These are phyloP conservation scores for Vigna mungo DNA, from an alignment of 306 rosid species.

Conservation along the genomic window DNA sequence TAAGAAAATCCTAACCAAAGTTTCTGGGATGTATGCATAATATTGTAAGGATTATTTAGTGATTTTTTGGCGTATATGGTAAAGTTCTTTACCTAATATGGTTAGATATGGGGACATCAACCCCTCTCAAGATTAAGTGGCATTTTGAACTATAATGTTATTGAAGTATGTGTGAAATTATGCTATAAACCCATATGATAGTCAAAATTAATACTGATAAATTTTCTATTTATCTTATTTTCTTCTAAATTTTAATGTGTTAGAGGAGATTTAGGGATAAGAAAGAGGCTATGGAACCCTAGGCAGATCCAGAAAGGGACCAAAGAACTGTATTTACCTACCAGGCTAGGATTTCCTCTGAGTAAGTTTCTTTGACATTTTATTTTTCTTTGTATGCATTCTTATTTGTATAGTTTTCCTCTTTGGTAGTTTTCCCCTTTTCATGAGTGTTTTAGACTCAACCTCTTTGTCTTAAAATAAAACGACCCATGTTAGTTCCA, in stretches of 20 bases:
- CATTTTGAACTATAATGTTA: not conserved
- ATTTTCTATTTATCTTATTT: conserved; percentile 8
- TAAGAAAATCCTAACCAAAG: too few relatives aligned
- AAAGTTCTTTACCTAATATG: not conserved
- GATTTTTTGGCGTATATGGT: conserved; percentile 29
- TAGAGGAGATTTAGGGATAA: conserved; percentile 91
- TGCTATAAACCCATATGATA: not conserved
- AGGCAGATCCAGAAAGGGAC: conserved; percentile 99
- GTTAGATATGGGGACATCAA: not conserved
- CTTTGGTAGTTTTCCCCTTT: too few relatives aligned
- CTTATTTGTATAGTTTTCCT: too few relatives aligned
- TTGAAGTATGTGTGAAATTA: not conserved
- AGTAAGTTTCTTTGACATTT: too few relatives aligned
- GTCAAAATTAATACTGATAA: not conserved
- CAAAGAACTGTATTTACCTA: conserved; percentile 98
- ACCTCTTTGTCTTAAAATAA: too few relatives aligned
- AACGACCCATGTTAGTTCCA: too few relatives aligned
- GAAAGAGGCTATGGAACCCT: conserved; percentile 85
- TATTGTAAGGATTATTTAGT: conserved; percentile 10
- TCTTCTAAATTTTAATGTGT: conserved; percentile 34
- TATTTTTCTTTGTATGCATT: too few relatives aligned
- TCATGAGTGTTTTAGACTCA: too few relatives aligned
- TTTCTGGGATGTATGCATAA: too few relatives aligned
- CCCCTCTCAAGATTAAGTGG: not conserved
- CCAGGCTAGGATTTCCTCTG: conserved; percentile 69